Base-by-base conservation (phyloP, 75 land plant genomes). In the Picea glauca region DNA sequence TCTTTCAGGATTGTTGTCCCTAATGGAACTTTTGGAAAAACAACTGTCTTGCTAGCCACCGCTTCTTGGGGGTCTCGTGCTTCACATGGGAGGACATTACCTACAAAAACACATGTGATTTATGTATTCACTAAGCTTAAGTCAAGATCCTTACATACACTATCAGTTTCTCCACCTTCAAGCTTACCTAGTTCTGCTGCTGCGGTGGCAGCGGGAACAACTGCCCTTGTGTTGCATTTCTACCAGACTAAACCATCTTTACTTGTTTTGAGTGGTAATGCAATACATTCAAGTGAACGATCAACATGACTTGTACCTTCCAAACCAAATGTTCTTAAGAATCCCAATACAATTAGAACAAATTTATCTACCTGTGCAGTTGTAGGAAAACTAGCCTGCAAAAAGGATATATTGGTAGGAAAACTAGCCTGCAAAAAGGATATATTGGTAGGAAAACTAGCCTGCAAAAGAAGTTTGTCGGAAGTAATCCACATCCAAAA, bases 41-140 rank as follows among this genome's bases (percentile, higher is more conserved):
- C 88, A 64, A 83, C 76, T 76, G 81, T 77, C 60, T 87, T 92
- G 43, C 97, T 94, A 72, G 82, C 93, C 20, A 88, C 89, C 59
- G 97, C 97, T 20, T 86, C 91, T 21, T 92, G 94, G 90, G 93
- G 88, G 60, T 74, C 43, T 56, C 83, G 90, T 23, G 80, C 32
- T 77, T 80, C 82, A 68, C 81, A 77, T 72, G 17, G 54, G 33
- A 82, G 76, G 35, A 63, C 80, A 5, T 17, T 77, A 58, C 43
- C 79, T 30, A 23, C 89, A 38, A 82, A 78, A 68, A n/a, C 46
- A 40, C 50, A 50, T 17, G 5, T 20, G 38, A 38, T 68, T 20
- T 23, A 23, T 17, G 72, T 68, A 35, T 17, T 50, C n/a, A 18
- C 72, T 18, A 68, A 68, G 3, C 54, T 38, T 21, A 68, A 68